Evolutionary conservation across 2,329 filamentous ascomycete genomes (phyloP).

Genomic region (Colletotrichum musicola): DNA sequence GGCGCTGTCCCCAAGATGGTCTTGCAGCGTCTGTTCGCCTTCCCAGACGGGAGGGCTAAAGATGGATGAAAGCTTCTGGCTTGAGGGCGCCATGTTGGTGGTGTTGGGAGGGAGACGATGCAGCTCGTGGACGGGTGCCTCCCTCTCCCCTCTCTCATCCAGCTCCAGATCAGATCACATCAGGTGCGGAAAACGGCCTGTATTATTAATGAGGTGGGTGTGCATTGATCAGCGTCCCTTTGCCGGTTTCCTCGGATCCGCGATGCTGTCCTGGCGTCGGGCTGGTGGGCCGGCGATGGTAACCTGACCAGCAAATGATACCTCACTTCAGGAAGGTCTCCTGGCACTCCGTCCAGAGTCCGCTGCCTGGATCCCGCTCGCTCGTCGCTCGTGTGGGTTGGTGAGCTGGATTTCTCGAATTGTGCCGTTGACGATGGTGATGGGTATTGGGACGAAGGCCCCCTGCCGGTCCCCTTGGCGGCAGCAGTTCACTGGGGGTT

Average conservation of each 20-base stretch:
- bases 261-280: too few relatives aligned
- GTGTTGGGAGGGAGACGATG: slow-evolving; percentile 1
- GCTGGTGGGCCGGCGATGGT: not conserved
- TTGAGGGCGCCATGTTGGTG: not conserved
- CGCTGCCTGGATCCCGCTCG: too few relatives aligned
- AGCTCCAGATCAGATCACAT: too few relatives aligned
- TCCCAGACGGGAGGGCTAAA: not conserved
- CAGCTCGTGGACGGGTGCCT: not conserved
- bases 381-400: too few relatives aligned
- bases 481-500: slow-evolving; percentile 2
- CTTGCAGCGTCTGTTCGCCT: slow-evolving; percentile 10
- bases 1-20: slow-evolving; percentile 3
- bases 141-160: too few relatives aligned
- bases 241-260: slow-evolving; percentile 10
- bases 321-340: not conserved
- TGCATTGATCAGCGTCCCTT: not conserved
- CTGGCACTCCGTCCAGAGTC: not conserved
- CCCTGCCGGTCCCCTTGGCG: not conserved
- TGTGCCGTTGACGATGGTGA: slow-evolving; percentile 9
- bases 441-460: not conserved
- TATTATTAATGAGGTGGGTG: not conserved
- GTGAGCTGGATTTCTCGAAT: too few relatives aligned
- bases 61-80: not conserved
- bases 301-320: slow-evolving; percentile 10
- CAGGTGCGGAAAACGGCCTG: too few relatives aligned